These are phyloP conservation scores for Pholiota molesta DNA, from an alignment of 768 basidiomycete genomes.

Conservation along the genomic window DNA sequence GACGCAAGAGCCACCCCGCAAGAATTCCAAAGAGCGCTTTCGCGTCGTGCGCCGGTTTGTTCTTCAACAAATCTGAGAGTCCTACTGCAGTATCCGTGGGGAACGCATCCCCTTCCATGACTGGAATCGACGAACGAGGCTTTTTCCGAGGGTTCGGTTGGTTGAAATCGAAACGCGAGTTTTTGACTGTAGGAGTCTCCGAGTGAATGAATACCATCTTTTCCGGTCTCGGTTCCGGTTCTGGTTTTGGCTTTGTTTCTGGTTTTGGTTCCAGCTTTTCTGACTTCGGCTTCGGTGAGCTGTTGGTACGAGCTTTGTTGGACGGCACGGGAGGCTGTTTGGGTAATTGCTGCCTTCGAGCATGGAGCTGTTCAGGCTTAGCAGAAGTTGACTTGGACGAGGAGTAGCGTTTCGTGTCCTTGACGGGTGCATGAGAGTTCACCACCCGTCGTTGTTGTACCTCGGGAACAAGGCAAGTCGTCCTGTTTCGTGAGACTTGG, in stretches of 20 bases:
- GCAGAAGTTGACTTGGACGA: background rate
- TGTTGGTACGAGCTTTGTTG: background rate
- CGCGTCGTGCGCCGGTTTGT: background rate
- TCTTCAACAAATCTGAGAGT: background rate
- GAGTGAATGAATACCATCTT: background rate
- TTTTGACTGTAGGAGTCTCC: background rate
- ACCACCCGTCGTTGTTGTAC: background rate
- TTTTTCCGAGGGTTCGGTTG: background rate
- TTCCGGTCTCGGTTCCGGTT: background rate
- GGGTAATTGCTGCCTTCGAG: no score
- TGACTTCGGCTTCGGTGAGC: no score
- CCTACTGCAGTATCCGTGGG: background rate
- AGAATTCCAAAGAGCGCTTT: conserved; percentile 12
- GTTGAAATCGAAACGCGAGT: background rate
- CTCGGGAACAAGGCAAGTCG: background rate
- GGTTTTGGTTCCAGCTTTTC: no score
- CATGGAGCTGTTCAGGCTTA: no score
- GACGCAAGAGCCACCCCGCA: conserved; percentile 22
- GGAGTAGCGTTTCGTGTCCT: background rate
- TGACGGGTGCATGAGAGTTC: background rate
- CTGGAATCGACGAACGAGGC: background rate
- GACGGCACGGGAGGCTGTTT: background rate
- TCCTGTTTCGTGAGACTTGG: background rate
- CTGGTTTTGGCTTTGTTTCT: no score
- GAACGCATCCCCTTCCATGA: background rate